Evolutionary conservation across 257 asterid genomes (phyloP).

Genomic region (Ballota nigra): DNA sequence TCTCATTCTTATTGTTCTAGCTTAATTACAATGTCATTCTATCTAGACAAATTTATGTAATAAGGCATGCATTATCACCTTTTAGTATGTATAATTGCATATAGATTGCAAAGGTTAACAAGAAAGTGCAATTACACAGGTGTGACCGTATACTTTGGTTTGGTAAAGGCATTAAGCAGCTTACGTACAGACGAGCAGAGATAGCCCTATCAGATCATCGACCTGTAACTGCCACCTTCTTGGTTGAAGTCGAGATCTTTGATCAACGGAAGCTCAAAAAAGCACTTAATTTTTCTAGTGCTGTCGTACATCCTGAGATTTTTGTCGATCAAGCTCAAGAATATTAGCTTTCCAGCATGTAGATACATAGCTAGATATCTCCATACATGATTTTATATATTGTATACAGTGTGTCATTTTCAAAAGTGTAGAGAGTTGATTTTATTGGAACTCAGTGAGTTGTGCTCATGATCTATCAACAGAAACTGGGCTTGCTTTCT

Average conservation of each 20-base stretch:
- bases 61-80: not conserved
- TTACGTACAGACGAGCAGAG: constrained; percentile 62
- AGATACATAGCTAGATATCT: not conserved
- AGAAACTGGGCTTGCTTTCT: not conserved
- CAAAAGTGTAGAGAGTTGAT: not conserved
- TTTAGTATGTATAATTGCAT: not conserved
- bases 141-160: constrained; percentile 92
- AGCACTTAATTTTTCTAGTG: constrained; percentile 61
- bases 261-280: constrained; percentile 77
- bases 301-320: constrained; percentile 64
- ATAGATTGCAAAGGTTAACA: not conserved
- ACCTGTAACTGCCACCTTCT: constrained; percentile 71
- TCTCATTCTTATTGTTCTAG: too few species aligned
- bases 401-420: not conserved
- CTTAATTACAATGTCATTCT: not conserved
- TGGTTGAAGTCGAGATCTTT: constrained; percentile 74
- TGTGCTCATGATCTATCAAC: not conserved
- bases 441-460: not conserved
- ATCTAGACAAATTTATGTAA: not conserved
- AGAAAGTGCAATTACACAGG: constrained; percentile 42
- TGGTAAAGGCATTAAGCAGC: constrained; percentile 86
- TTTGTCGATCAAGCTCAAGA: constrained; percentile 38
- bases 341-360: constrained; percentile 14
- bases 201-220: constrained; percentile 77
- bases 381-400: not conserved